Conservation (phyloP, 2,329 filamentous ascomycete genomes). For the Neofusicoccum kwambonambiense region DNA sequence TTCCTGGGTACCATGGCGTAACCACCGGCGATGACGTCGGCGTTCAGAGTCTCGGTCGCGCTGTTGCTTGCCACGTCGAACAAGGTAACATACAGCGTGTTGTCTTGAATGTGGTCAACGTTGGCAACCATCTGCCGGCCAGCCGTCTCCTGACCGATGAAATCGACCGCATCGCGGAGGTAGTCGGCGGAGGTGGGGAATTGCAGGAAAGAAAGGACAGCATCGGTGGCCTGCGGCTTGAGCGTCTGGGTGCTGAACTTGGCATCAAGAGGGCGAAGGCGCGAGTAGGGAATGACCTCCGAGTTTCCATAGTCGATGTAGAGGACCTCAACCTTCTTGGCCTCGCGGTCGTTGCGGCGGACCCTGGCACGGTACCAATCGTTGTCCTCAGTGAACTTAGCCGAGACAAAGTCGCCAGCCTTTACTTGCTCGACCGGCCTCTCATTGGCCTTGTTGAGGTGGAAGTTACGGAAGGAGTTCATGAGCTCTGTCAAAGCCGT, state of each 20-base stretch:
- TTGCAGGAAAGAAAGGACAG: constrained; percentile 83
- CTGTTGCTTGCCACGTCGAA: constrained; percentile 70
- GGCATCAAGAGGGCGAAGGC: constrained; percentile 76
- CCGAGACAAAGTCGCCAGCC: constrained; percentile 85
- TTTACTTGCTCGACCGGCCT: constrained; percentile 76
- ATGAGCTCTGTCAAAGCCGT: constrained; percentile 82
- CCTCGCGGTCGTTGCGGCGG: constrained; percentile 86
- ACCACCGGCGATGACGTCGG: constrained; percentile 78
- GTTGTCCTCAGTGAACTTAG: constrained; percentile 83
- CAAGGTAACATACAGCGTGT: constrained; percentile 79
- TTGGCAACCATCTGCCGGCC: constrained; percentile 80
- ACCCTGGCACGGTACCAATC: constrained; percentile 95
- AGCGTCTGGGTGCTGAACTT: constrained; percentile 75
- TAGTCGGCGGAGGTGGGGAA: constrained; percentile 82
- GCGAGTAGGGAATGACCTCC: constrained; percentile 81
- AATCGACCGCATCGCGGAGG: constrained; percentile 73
- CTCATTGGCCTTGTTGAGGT: constrained; percentile 78
- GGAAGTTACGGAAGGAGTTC: constrained; percentile 87
- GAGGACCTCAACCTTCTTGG: constrained; percentile 80
- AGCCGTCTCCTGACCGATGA: constrained; percentile 72
- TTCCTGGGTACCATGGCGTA: constrained; percentile 90
- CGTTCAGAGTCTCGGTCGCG: constrained; percentile 80
- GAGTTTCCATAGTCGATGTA: constrained; percentile 98
- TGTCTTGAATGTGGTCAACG: constrained; percentile 83
- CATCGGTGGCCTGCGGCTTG: constrained; percentile 83